Evolutionary conservation across 352 stramenopile genomes (phyloP), one percentile per base, ranked within the genome.

Genomic region (Phytophthora citrophthora): DNA sequence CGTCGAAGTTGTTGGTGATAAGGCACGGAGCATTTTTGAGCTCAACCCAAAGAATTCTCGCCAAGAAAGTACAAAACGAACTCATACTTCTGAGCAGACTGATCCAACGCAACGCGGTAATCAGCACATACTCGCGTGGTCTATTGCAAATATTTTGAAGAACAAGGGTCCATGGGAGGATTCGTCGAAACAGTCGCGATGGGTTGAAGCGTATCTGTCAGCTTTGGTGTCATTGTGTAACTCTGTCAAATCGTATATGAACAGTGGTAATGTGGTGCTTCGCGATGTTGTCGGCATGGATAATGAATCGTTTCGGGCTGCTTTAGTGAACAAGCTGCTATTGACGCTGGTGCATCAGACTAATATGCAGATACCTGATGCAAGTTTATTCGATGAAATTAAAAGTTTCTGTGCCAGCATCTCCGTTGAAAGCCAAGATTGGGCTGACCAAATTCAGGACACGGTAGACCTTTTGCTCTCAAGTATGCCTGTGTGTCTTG

Each of bases 1-100:
- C 50, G 61, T 68, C 12, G 61, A 76, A 16, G 52, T 90, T 2
- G 60, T 93, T 12, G 81, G 70, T 16, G 67, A 74, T 6, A 64
- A 78, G 3, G 54, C 70, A 9, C 47, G 48, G 13, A 26, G 7
- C 11, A 52, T 81, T 26, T 53, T 85, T 43, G 45, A 48, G 27
- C n/a, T 40, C 7, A 11, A 12, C 13, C 6, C 31, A 24, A 1
- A 27, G 13, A 23, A 39, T 44, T 18, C 11, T 18, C 48, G 26
- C 9, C 60, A 77, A 48, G 27, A 59, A 47, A 61, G 27, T 11
- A 31, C 51, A 12, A 83, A 80, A 26, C 62, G 74, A 39, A 89
- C 88, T 36, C 53, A 67, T 29, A 70, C 48, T 20, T 26, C 47
- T 50, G 23, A 32, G 9, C 15, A 20, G n/a, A 45, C 16, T 13